Evolutionary conservation across 495 filamentous ascomycete genomes (phyloP), one percentile per base, ranked within the genome.

Genomic region (Aspergillus ellipticus): DNA sequence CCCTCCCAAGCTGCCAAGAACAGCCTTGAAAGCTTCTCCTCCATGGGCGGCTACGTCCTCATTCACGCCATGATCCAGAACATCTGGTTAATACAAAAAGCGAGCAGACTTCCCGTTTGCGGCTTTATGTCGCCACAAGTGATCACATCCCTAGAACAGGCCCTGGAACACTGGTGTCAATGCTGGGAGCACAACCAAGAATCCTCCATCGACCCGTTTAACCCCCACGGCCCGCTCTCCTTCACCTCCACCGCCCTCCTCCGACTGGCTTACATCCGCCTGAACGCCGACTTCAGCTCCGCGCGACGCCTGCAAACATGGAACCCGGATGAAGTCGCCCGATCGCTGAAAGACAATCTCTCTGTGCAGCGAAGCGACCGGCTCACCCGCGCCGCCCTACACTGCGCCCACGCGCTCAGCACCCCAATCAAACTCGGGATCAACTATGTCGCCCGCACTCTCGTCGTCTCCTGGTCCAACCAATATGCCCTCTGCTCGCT

Each of bases 61-160:
- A 87, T 89, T 33, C 81, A 86, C 57, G 85, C 84, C 0, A 67
- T 89, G 49, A 76, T 88, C 13, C 86, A 89, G 57, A 82, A 87
- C 43, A 87, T 89, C 22, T 89, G 83, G 66, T 54, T 86, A 15
- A 73, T 85, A 31, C 85, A 85, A 46, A 82, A 89, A 56, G 79
- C 82, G 4, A 80, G 76, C 0, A 49, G 72, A 58, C 37, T 77
- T 0, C 61, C 78, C 0, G 66, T 72, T 0, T 81, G 72, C 24
- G 65, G 77, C 21, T 76, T 78, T 0, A 58, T 84, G 20, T 79
- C 76, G 9, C 70, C 76, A 2, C 72, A 82, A 3, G 80, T 85
- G 28, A 79, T 86, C 4, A 74, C 81, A 9, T 75, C 79, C 10
- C 72, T 85, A 19, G 75, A 78, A 48, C 82, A 83, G 48, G 84